phyloP scores from a whole-genome alignment of 768 basidiomycete species.

The Termitomyces sp. region DNA sequence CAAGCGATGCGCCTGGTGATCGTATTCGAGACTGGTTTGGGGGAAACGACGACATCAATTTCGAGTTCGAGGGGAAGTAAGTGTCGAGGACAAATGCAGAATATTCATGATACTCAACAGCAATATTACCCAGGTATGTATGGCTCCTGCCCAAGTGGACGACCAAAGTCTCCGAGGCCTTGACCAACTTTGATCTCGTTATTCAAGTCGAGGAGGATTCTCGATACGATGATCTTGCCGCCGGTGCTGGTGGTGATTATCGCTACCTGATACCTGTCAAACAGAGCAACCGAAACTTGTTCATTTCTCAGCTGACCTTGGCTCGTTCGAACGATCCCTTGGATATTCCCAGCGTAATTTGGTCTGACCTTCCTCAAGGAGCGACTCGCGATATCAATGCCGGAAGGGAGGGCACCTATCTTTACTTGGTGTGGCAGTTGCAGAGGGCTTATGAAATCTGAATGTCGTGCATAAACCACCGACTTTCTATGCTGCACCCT shows the following conservation, averaged over 20 bases:
- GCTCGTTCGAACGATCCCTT: not conserved
- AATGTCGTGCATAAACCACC: not conserved
- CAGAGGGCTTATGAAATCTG: not conserved
- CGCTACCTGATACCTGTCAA: constrained; percentile 4
- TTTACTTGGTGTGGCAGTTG: not conserved
- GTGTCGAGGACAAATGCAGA: not conserved
- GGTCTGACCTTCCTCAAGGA: not conserved
- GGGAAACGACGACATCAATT: constrained; percentile 2
- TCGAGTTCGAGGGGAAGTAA: not conserved
- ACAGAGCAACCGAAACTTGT: not conserved
- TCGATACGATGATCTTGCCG: constrained; percentile 1
- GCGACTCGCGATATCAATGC: no score
- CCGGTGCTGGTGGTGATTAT: not conserved
- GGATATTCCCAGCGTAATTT: no score
- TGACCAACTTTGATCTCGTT: not conserved
- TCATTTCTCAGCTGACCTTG: not conserved
- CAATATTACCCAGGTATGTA: not conserved
- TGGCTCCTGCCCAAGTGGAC: constrained; percentile 3
- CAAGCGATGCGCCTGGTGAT: not conserved
- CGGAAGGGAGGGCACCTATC: not conserved
- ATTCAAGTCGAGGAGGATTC: not conserved
- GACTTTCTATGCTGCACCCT: not conserved
- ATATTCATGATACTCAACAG: not conserved
- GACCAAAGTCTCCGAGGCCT: not conserved
- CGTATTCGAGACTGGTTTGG: not conserved